Conservation (phyloP, 352 stramenopile species). For the Phytophthora syringae region DNA sequence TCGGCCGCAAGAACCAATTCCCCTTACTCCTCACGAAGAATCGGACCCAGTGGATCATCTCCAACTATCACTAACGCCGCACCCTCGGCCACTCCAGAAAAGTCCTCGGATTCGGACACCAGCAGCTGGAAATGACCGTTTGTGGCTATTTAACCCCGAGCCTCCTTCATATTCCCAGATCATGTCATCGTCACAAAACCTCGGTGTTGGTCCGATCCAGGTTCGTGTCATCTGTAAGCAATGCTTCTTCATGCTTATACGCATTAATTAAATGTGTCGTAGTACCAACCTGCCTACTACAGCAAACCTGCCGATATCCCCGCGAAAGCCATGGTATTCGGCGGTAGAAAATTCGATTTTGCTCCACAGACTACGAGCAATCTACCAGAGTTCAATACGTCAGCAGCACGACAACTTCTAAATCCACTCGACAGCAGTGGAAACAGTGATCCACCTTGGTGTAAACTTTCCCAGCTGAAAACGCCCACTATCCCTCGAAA, state of each 20-base stretch:
- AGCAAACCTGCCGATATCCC: constrained; percentile 65
- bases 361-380: constrained; percentile 38
- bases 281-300: constrained; percentile 70
- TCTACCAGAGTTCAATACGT: constrained; percentile 59
- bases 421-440: constrained; percentile 3
- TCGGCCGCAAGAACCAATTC: constrained; percentile 36
- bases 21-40: constrained; percentile 51
- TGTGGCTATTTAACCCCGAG: constrained; percentile 56
- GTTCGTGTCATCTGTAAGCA: constrained; percentile 35
- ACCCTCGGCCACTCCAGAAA: constrained; percentile 34
- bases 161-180: constrained; percentile 57
- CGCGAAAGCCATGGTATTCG: constrained; percentile 77
- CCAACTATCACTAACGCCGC: constrained; percentile 54
- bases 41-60: constrained; percentile 48
- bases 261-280: not conserved
- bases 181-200: constrained; percentile 44
- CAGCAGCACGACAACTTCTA: constrained; percentile 11
- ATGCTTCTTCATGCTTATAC: not conserved
- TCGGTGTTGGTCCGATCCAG: constrained; percentile 47
- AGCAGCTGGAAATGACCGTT: constrained; percentile 22
- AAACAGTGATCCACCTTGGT: constrained; percentile 11
- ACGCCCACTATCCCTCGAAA: not conserved
- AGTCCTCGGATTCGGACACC: constrained; percentile 15
- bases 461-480: constrained; percentile 36
- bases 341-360: constrained; percentile 77